Evolutionary conservation across 2,329 filamentous ascomycete genomes (phyloP).

Genomic region (Alternaria ethzedia): DNA sequence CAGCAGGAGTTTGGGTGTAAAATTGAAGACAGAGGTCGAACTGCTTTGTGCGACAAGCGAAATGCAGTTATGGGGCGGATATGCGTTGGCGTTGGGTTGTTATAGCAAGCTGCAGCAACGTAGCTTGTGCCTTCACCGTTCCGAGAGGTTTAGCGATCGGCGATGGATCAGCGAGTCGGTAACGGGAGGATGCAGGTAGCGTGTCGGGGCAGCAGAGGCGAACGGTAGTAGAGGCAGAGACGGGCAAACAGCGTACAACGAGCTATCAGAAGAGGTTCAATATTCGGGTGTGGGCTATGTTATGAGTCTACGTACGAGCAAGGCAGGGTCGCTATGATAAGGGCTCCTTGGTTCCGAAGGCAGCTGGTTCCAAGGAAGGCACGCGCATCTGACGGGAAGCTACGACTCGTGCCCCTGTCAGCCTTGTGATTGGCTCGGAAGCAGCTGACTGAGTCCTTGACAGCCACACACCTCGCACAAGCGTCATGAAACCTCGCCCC

Average conservation of each 20-base stretch:
- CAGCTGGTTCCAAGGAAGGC: conserved; percentile 27
- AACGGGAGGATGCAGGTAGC: conserved; percentile 25
- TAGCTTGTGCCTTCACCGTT: conserved; percentile 32
- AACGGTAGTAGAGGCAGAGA: background rate
- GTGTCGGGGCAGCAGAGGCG: conserved; percentile 10
- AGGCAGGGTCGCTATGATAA: conserved; percentile 19
- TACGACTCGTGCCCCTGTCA: conserved; percentile 20
- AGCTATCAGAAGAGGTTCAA: background rate
- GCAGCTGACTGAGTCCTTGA: conserved; percentile 19
- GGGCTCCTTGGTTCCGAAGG: conserved; percentile 16
- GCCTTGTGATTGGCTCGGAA: conserved; percentile 20
- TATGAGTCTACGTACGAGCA: background rate
- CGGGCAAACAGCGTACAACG: background rate
- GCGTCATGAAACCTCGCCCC: conserved; percentile 18
- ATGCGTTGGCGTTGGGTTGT: conserved; percentile 24
- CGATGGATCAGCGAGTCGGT: conserved; percentile 42
- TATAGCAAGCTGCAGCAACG: conserved; percentile 41
- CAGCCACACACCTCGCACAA: conserved; percentile 12
- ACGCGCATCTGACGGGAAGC: conserved; percentile 28
- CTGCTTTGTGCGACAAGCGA: conserved; percentile 26
- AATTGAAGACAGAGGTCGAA: conserved; percentile 26
- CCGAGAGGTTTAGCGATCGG: conserved; percentile 38
- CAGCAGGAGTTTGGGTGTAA: background rate
- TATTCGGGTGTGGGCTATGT: conserved; percentile 12
- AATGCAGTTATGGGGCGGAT: conserved; percentile 22